Percentiles rank a stretch among this genome's conserved stretches.
These are phyloP conservation scores for Mucuna pruriens DNA, from an alignment of 306 rosid genomes.

Conservation along the genomic window DNA sequence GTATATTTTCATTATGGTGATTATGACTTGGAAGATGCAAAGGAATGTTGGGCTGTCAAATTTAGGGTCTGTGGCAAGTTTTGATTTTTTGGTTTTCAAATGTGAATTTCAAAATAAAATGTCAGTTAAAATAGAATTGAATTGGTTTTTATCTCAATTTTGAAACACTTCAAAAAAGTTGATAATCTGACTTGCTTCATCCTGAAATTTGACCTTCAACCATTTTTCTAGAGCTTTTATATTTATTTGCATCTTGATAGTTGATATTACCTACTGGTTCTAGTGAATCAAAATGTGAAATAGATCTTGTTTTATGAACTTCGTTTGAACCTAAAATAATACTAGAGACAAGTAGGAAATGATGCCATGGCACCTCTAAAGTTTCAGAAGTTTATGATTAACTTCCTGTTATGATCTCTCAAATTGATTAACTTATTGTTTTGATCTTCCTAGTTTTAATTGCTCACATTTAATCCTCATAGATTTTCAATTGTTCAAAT, in stretches of 20 bases:
- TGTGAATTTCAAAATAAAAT: not conserved
- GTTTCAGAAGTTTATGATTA: not conserved
- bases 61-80: not conserved
- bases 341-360: not conserved
- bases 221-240: not conserved
- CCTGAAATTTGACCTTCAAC: not conserved
- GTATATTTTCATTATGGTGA: constrained; percentile 5
- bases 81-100: not conserved
- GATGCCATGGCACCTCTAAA: not conserved
- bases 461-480: not conserved
- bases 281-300: not conserved
- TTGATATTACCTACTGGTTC: not conserved
- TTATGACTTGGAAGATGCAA: not conserved
- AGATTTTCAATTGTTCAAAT: not conserved
- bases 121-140: not conserved
- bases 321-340: not conserved
- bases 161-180: not conserved
- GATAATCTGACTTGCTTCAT: not conserved
- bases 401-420: not conserved
- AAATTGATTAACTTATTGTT: no score
- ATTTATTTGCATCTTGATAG: not conserved
- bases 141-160: not conserved
- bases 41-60: not conserved
- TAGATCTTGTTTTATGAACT: not conserved
- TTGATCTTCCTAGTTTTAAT: not conserved